These are phyloP conservation scores for Chenopodium suecicum DNA, from an alignment of 148 eudicot species.

Conservation along the genomic window DNA sequence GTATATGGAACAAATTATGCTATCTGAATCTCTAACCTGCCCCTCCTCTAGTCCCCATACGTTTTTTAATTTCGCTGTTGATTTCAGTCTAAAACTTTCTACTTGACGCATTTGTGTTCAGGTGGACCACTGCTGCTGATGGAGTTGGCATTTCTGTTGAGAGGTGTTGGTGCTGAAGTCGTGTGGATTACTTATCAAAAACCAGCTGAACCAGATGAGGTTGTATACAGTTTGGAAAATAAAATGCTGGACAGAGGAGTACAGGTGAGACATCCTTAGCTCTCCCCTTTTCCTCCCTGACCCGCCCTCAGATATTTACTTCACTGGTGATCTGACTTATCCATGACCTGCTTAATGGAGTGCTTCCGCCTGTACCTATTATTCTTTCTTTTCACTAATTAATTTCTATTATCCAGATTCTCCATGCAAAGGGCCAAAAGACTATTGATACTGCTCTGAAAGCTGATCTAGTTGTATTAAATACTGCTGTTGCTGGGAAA, in stretches of 20 bases:
- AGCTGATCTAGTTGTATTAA: conserved; percentile 89
- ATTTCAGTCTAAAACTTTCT: not conserved
- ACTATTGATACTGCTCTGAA: conserved; percentile 86
- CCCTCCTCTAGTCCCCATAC: not conserved
- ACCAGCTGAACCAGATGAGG: conserved; percentile 55
- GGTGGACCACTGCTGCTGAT: conserved; percentile 78
- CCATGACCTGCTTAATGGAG: not conserved
- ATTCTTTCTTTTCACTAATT: not conserved
- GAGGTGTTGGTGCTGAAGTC: conserved; percentile 68
- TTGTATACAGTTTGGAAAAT: conserved; percentile 57
- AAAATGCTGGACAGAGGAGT: conserved; percentile 75
- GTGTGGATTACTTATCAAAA: conserved; percentile 79
- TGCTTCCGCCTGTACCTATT: not conserved
- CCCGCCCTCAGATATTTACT: not conserved
- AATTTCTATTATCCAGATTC: conserved; percentile 44
- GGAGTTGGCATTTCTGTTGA: conserved; percentile 73
- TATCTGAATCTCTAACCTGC: not conserved
- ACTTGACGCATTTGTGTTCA: conserved; percentile 24
- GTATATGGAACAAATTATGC: not conserved
- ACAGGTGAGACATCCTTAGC: conserved; percentile 39
- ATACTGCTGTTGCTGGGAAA: conserved; percentile 99
- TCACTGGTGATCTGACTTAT: not conserved
- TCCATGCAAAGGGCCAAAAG: conserved; percentile 80
- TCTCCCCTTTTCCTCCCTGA: not conserved
- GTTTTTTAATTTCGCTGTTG: not conserved